Evolutionary conservation across 192 early-diverging fungal genomes (phyloP), one percentile per base, ranked within the genome.

Genomic region (Mortierella hygrophila): DNA sequence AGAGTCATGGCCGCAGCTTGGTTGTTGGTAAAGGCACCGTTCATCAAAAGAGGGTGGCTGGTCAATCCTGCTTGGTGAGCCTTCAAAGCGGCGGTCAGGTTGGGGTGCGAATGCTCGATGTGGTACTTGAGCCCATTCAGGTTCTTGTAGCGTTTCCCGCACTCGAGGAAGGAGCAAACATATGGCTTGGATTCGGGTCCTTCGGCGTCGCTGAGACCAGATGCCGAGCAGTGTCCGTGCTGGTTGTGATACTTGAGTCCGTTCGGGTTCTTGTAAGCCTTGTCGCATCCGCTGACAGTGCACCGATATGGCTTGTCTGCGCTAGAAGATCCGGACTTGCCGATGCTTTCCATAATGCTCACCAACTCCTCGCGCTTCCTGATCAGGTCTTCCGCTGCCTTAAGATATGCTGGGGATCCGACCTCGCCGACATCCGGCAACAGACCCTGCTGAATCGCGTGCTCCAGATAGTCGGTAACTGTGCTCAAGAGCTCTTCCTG

Each of bases 221-320:
- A 83, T 79, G 94, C 94, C 42, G 90, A 91, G 87, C 95, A 95
- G 83, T 99, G 98, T 18, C 97, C 97, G 83, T 99, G 97, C 84
- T 95, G 91, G 87, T 97, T 94, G 88, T 99, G 97, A 91, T 99
- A 99, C 88, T 99, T 99, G 77, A 99, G 91, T 35, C 98, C 97
- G 63, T 98, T 98, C 16, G 97, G 97, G 88, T 99, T 99, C 90
- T 99, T 99, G 92, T 99, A 99, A 5, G 97, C 94, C 91, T 99
- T 98, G 74, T 92, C 92, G 89, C 98, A 99, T 16, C 96, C 96
- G 35, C 90, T 87, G 42, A 97, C 88, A 9, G 93, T 93, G 89
- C 97, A 98, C 70, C 94, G 94, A 89, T 97, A 97, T 21, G 95
- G 96, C 83, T 96, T 95, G 77, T 97, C 95, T 78, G 77, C 88